Conservation (phyloP, 2,329 filamentous ascomycete genomes). For the Dactylonectria estremocensis region DNA sequence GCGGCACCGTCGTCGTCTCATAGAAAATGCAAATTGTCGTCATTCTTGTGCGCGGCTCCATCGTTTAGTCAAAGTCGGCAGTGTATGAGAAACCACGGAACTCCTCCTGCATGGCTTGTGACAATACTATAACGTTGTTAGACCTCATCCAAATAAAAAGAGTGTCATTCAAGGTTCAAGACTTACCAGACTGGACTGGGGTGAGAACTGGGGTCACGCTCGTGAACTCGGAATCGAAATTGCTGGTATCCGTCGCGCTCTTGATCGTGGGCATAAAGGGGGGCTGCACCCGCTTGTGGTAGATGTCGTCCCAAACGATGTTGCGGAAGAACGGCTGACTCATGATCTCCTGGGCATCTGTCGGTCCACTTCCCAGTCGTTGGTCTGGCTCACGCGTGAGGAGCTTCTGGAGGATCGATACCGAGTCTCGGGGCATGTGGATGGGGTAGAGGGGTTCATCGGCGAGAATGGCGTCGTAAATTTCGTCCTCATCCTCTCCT, state of each 20-base stretch:
- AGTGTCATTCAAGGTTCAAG: background rate
- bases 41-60: conserved; percentile 36
- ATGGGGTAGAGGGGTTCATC: conserved; percentile 98
- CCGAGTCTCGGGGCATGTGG: conserved; percentile 97
- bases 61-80: conserved; percentile 82
- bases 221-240: conserved; percentile 98
- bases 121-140: conserved; percentile 77
- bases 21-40: conserved; percentile 42
- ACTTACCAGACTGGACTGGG: conserved; percentile 95
- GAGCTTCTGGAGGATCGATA: conserved; percentile 97
- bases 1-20: conserved; percentile 43
- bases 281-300: conserved; percentile 91
- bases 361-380: conserved; percentile 92
- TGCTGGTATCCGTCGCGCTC: conserved; percentile 97
- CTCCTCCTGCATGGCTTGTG: conserved; percentile 99
- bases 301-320: conserved; percentile 99
- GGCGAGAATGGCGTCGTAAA: conserved; percentile 97
- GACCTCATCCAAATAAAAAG: conserved; percentile 28
- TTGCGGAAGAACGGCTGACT: conserved; percentile 98
- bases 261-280: conserved; percentile 93
- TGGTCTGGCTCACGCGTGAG: conserved; percentile 95
- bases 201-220: conserved; percentile 98
- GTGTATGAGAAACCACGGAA: conserved; percentile 99
- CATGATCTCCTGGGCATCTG: conserved; percentile 99
- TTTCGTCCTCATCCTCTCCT: conserved; percentile 98